Evolutionary conservation across 345 rosid species (phyloP).

Genomic region (Mallotus nudiflorus): DNA sequence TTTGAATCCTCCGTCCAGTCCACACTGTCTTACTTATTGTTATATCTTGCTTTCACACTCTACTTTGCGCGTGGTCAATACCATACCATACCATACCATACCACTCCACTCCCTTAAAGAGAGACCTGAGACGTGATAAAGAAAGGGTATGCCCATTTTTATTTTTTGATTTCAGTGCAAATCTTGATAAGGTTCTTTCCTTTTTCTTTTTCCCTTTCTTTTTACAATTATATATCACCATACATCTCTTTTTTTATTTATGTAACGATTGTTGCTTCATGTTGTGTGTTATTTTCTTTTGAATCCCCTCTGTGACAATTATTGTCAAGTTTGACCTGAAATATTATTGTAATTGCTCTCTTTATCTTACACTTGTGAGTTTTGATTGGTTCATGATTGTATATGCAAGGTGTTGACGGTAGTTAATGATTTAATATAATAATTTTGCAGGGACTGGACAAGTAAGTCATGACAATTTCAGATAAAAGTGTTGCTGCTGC

Average conservation of each 20-base stretch:
- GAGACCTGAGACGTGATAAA: too few relatives aligned
- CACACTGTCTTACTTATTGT: not conserved
- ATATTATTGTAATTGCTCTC: too few relatives aligned
- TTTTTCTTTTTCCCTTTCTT: too few relatives aligned
- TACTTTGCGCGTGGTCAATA: too few relatives aligned
- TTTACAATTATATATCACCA: too few relatives aligned
- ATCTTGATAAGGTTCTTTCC: slow-evolving; percentile 3
- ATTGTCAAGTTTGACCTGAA: too few relatives aligned
- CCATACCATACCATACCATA: too few relatives aligned
- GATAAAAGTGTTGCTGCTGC: slow-evolving; percentile 6
- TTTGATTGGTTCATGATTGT: not conserved
- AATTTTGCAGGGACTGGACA: slow-evolving; percentile 2
- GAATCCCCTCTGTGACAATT: too few relatives aligned
- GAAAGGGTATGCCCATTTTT: not conserved
- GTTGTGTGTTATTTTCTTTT: too few relatives aligned
- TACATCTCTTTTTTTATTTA: not conserved
- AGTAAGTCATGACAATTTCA: not conserved
- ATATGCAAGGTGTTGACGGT: not conserved
- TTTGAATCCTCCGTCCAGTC: not conserved
- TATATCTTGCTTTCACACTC: slow-evolving; percentile 8
- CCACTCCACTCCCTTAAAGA: too few relatives aligned
- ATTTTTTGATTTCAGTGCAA: not conserved
- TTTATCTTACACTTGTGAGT: too few relatives aligned
- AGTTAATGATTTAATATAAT: not conserved
- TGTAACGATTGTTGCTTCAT: not conserved